Conservation (phyloP, 2,329 filamentous ascomycete genomes). For the Ophiostoma populinum region DNA sequence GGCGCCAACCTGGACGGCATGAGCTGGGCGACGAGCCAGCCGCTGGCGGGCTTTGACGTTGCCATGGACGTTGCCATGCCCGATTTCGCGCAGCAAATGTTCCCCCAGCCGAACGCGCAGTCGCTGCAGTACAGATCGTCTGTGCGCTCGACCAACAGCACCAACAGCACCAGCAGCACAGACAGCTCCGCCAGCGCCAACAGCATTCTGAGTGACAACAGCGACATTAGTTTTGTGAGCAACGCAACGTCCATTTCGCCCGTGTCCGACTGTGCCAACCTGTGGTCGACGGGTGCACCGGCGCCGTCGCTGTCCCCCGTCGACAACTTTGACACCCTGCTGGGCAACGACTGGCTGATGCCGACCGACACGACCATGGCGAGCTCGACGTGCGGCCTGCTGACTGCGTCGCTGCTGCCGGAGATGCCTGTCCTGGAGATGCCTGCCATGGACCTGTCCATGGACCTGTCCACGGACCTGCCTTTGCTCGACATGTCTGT, state of each 20-base stretch:
- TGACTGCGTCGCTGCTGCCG: background rate
- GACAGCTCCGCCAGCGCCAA: conserved; percentile 3
- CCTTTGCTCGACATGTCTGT: too few relatives aligned
- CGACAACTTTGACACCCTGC: conserved; percentile 16
- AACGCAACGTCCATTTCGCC: conserved; percentile 24
- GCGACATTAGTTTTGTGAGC: conserved; percentile 15
- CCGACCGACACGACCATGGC: background rate
- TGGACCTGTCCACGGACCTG: too few relatives aligned
- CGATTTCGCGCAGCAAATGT: background rate
- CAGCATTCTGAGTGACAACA: conserved; percentile 6
- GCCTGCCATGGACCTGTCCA: background rate
- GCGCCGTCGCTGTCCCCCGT: conserved; percentile 27
- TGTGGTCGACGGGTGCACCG: conserved; percentile 21
- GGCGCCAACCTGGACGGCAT: too few relatives aligned
- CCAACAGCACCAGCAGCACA: conserved; percentile 15
- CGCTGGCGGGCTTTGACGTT: too few relatives aligned
- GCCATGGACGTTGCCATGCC: too few relatives aligned
- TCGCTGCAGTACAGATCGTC: conserved; percentile 26
- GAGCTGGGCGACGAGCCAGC: too few relatives aligned
- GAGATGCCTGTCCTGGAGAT: background rate
- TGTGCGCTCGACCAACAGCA: conserved; percentile 28
- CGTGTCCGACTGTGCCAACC: conserved; percentile 25
- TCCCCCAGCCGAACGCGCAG: conserved; percentile 13
- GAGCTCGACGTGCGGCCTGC: background rate
- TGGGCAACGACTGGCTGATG: conserved; percentile 14